Conservation (phyloP, 2,329 filamentous ascomycete species). For the Monilinia aucupariae region DNA sequence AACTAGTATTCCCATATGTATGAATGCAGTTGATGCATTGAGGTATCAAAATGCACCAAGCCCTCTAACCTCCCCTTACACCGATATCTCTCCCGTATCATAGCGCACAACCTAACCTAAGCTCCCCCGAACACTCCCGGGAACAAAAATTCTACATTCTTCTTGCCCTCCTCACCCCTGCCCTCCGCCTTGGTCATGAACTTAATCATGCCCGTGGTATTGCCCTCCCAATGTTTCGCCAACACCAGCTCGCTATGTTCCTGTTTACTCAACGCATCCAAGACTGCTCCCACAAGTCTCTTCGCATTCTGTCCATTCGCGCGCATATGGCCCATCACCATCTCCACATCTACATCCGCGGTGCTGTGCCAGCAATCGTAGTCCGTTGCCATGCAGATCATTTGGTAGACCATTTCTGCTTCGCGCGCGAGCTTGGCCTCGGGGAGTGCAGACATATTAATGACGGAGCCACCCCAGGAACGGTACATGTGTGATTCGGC, state of each 20-base stretch:
- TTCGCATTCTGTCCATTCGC: slow-evolving; percentile 86
- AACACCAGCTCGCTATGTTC: slow-evolving; percentile 70
- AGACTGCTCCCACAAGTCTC: slow-evolving; percentile 75
- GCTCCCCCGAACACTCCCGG: slow-evolving; percentile 47
- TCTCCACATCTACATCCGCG: slow-evolving; percentile 85
- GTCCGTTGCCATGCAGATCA: slow-evolving; percentile 99
- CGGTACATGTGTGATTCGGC: slow-evolving; percentile 96
- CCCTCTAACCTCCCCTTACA: background rate
- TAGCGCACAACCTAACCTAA: background rate
- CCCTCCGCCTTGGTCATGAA: slow-evolving; percentile 78
- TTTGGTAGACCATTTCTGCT: slow-evolving; percentile 93
- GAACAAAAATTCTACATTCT: slow-evolving; percentile 82
- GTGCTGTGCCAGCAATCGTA: slow-evolving; percentile 95
- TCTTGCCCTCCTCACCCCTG: slow-evolving; percentile 65
- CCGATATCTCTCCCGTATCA: background rate
- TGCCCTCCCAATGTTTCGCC: slow-evolving; percentile 76
- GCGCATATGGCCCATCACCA: slow-evolving; percentile 96
- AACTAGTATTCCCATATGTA: background rate
- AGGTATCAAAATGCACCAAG: slow-evolving; percentile 7
- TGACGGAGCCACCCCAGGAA: slow-evolving; percentile 85
- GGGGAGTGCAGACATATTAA: slow-evolving; percentile 96
- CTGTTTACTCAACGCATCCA: slow-evolving; percentile 76
- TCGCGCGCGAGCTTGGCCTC: slow-evolving; percentile 95
- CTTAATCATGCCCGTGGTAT: slow-evolving; percentile 69
- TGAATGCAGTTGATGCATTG: slow-evolving; percentile 6